Evolutionary conservation across 352 stramenopile species (phyloP), one percentile per base, ranked within the genome.

Genomic region (Phytophthora podocarpi): DNA sequence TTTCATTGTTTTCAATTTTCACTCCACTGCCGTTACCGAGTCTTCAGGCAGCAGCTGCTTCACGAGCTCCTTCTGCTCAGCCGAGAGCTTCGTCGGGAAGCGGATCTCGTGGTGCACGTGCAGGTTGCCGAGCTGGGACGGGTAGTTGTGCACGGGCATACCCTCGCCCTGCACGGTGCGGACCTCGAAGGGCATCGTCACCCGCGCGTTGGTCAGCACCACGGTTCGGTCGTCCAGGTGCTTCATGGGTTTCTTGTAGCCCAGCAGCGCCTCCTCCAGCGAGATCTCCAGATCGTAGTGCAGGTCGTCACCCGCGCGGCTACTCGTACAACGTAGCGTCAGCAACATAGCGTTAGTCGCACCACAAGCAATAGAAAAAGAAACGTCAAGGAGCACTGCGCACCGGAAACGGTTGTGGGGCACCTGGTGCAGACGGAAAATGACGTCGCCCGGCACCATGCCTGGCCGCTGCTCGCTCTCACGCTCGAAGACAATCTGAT

Each of bases 181-280:
- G 9, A 98, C 93, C 61, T 99, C 80, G 54, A 98, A 97, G 8
- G 90, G 93, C 61, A 97, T 96, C 0, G 91, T 98, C 18, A 99
- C 82, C 31, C 83, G 80, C 26, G 93, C 47, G 31, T 87, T 76
- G 24, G 82, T 80, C 20, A 99, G 63, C 26, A 70, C 73, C n/a
- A 99, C 97, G 46, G 86, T 78, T 55, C 95, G 91, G 36, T 95
- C 90, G 73, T 99, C 97, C 32, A 99, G 68, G 70, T 99, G 96
- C 21, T 78, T 76, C 26, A 99, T 76, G 36, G 86, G 80, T 58
- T 97, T 89, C 43, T 72, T 87, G 74, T 99, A 99, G 45, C 97
- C 97, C 66, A 98, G 64, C 59, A 99, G 78, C 23, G 97, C 96
- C 67, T 99, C 94, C 36, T 98, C 93, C 32, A 99, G 77, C n/a